phyloP scores from a whole-genome alignment of 805 yeast genomes.

The Isabelozyma heimii region DNA sequence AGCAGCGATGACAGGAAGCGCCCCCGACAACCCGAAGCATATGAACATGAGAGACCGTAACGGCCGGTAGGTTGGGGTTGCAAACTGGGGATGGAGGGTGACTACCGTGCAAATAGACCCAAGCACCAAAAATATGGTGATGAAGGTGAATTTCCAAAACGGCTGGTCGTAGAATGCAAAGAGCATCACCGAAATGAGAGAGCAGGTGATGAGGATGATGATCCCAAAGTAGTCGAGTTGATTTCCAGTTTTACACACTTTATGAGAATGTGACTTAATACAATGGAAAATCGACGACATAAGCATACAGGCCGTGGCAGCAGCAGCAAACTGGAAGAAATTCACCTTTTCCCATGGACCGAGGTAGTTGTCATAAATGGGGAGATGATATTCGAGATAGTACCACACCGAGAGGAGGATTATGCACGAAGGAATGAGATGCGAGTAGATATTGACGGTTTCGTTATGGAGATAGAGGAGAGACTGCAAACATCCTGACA shows the following conservation, averaged over 20 bases:
- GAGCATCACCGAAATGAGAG: constrained; percentile 45
- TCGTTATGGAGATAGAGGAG: constrained; percentile 64
- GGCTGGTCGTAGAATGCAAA: constrained; percentile 47
- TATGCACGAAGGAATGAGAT: constrained; percentile 46
- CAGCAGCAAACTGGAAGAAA: constrained; percentile 52
- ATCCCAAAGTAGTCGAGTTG: constrained; percentile 77
- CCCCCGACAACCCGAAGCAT: constrained; percentile 74
- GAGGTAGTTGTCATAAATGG: constrained; percentile 18
- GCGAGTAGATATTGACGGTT: constrained; percentile 68
- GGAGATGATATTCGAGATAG: constrained; percentile 26
- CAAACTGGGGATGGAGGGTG: constrained; percentile 64
- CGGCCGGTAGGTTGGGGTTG: constrained; percentile 71
- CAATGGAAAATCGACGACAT: constrained; percentile 68
- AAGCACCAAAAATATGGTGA: constrained; percentile 45
- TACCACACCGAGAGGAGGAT: constrained; percentile 20
- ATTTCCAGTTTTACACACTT: constrained; percentile 56
- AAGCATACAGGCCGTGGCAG: constrained; percentile 57
- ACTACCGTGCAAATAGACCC: constrained; percentile 63
- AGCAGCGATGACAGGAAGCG: constrained; percentile 65
- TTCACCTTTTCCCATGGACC: constrained; percentile 46
- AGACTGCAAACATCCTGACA: constrained; percentile 44
- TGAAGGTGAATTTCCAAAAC: constrained; percentile 33
- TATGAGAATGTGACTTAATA: constrained; percentile 62
- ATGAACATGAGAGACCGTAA: constrained; percentile 78
- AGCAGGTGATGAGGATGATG: constrained; percentile 62